Percentiles rank a stretch among this genome's conserved stretches.
Conservation (phyloP, 257 asterid species). For the Ehretia macrophylla region DNA sequence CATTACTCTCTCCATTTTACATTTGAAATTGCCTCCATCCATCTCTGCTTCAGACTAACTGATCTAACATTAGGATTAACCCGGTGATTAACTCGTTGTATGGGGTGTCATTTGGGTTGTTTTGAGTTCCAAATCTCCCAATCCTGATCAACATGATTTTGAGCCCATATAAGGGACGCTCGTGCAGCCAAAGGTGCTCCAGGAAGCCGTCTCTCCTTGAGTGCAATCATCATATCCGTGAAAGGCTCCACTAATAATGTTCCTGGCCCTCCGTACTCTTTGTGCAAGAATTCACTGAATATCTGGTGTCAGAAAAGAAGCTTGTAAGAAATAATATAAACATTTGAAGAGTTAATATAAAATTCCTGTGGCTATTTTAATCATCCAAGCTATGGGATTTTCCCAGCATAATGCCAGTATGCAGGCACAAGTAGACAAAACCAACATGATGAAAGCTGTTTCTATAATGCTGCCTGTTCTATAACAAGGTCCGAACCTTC, state of each 20-base stretch:
- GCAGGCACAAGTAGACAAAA: too few relatives aligned
- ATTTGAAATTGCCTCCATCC: constrained; percentile 13
- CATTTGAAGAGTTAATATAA: neutral
- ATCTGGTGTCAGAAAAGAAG: constrained; percentile 32
- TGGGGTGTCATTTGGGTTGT: constrained; percentile 16
- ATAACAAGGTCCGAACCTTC: too few relatives aligned
- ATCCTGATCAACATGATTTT: constrained; percentile 48
- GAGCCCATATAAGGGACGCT: constrained; percentile 63
- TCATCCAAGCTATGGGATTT: too few relatives aligned
- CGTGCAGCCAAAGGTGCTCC: constrained; percentile 67
- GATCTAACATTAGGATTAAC: neutral
- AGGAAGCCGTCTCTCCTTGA: constrained; percentile 49
- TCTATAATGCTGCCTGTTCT: too few relatives aligned
- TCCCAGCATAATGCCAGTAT: too few relatives aligned
- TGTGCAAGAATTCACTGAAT: constrained; percentile 48
- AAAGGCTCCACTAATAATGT: constrained; percentile 66
- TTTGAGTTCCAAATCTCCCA: constrained; percentile 59
- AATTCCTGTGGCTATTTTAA: constrained; percentile 1
- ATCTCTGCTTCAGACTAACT: neutral
- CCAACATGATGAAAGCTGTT: too few relatives aligned
- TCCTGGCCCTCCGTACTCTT: constrained; percentile 74
- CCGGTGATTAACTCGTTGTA: neutral
- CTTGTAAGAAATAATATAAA: neutral
- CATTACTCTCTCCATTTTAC: neutral
- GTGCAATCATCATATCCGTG: constrained; percentile 60